Base-by-base conservation (phyloP, 2,329 filamentous ascomycete genomes). In the Neonectria sp. region DNA sequence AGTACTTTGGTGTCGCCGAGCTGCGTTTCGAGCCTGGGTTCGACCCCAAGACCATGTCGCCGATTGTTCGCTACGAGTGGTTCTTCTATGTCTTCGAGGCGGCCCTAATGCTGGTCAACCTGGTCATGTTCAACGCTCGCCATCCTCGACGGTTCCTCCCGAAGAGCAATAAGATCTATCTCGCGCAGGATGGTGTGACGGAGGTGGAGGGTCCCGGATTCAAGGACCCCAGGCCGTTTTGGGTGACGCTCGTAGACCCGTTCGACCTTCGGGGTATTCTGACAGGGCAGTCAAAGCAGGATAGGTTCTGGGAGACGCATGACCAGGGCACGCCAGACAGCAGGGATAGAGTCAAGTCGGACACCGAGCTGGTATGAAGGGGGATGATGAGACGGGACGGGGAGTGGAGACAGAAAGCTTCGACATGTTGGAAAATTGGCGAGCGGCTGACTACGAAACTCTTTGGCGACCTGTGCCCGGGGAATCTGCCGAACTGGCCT, bases 51-150 rank as follows among this genome's bases (percentile, higher is more conserved):
- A 73, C 70, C 1, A 68, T 86, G 2, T 84, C 81, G 12, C 82
- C 85, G 0, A 77, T 88, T 25, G 66, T 89, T n/a, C 82, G 86
- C 25, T 86, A 89, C 69, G 88, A 90, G 76, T 88, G 84, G 83
- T 90, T 84, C 76, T 90, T 90, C 68, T 89, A 86, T 71, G 81
- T 89, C 24, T 90, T 90, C 65, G 88, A 90, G 78, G 85, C 82
- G 2, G 69, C 74, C 0, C 75, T 88, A 13, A 90, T 90, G 88
- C 71, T 89, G 1, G 46, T 72, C 51, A 90, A 90, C 70, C 80
- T 80, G 11, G 76, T 81, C 35, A 73, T 90, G 70, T 81, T 87
- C 75, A 90, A 89, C 65, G 45, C 81, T 3, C 78, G 84, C 5
- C 85, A 89, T 68, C 87, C 88, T 25, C 80, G 87, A 40, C 79